These are phyloP conservation scores for Ophiostoma angusticollis DNA, from an alignment of 2,329 filamentous ascomycete species.

Conservation along the genomic window DNA sequence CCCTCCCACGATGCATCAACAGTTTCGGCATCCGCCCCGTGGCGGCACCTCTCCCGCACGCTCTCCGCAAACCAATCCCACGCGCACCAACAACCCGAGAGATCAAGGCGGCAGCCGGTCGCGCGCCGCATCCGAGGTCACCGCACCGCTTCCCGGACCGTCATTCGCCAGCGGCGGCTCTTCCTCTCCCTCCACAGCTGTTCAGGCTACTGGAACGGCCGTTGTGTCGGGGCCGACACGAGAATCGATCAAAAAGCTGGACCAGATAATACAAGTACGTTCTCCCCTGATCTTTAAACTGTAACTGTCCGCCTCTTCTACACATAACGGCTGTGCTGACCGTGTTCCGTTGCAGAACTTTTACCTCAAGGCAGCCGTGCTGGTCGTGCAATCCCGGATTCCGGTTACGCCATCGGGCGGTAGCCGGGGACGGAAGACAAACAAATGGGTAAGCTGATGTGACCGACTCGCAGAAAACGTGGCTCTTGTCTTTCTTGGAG, in stretches of 20 bases:
- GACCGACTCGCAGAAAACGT: no score
- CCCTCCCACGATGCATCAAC: conserved; percentile 63
- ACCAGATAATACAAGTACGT: conserved; percentile 83
- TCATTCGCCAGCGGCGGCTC: conserved; percentile 17
- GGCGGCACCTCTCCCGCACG: conserved; percentile 55
- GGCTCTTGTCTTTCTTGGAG: no score
- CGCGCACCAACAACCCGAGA: conserved; percentile 61
- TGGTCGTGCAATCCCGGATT: conserved; percentile 71
- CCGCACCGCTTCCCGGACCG: conserved; percentile 21
- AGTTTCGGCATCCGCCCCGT: conserved; percentile 62
- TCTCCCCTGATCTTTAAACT: no score
- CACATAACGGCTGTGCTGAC: not conserved
- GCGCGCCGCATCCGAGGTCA: conserved; percentile 32
- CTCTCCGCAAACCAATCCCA: conserved; percentile 58
- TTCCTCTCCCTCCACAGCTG: conserved; percentile 27
- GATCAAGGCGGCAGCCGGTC: conserved; percentile 38
- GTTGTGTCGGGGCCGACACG: conserved; percentile 36
- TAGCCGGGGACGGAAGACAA: conserved; percentile 46
- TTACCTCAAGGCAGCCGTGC: conserved; percentile 73
- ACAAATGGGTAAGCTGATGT: conserved; percentile 63
- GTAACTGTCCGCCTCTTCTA: no score
- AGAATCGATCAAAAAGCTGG: conserved; percentile 66
- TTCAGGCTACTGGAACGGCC: conserved; percentile 32
- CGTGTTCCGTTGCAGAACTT: conserved; percentile 55
- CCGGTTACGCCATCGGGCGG: conserved; percentile 48